Evolutionary conservation across 805 yeast genomes (phyloP).

Genomic region (Candida golubevii): DNA sequence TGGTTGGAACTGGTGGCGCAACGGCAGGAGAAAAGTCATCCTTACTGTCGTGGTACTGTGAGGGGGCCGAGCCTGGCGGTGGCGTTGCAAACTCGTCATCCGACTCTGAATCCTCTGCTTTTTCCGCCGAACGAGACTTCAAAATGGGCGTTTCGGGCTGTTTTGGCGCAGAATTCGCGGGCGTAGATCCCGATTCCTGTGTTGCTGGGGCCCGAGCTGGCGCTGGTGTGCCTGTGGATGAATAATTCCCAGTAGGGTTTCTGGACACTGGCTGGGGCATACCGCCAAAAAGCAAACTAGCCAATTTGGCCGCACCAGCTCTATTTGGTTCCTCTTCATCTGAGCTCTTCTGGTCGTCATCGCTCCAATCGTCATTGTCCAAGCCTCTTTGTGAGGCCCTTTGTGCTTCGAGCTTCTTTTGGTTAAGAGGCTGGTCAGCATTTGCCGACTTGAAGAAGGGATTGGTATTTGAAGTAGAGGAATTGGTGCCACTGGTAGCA

Average conservation of each 20-base stretch:
- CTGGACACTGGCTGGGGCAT: conserved; percentile 37
- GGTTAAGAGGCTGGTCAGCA: conserved; percentile 39
- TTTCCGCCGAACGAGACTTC: not conserved
- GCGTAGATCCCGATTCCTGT: not conserved
- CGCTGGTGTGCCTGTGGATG: not conserved
- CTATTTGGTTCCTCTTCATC: conserved; percentile 48
- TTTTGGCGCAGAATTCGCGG: not conserved
- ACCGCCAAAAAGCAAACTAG: conserved; percentile 51
- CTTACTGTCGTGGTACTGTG: not conserved
- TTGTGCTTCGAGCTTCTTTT: conserved; percentile 61
- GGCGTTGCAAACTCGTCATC: conserved; percentile 17
- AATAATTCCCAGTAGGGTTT: conserved; percentile 12
- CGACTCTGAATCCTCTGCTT: conserved; percentile 7
- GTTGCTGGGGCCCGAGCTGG: not conserved
- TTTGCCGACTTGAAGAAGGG: conserved; percentile 56
- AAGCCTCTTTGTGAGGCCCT: conserved; percentile 66
- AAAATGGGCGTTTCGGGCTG: not conserved
- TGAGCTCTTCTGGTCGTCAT: conserved; percentile 38
- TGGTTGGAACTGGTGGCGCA: conserved; percentile 17
- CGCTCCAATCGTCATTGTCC: conserved; percentile 45
- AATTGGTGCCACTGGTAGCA: conserved; percentile 1
- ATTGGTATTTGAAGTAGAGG: conserved; percentile 29
- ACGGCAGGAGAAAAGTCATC: not conserved
- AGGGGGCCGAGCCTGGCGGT: conserved; percentile 13
- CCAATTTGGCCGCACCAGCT: conserved; percentile 54